Conservation (phyloP, 768 basidiomycete species). For the Russula emetica region DNA sequence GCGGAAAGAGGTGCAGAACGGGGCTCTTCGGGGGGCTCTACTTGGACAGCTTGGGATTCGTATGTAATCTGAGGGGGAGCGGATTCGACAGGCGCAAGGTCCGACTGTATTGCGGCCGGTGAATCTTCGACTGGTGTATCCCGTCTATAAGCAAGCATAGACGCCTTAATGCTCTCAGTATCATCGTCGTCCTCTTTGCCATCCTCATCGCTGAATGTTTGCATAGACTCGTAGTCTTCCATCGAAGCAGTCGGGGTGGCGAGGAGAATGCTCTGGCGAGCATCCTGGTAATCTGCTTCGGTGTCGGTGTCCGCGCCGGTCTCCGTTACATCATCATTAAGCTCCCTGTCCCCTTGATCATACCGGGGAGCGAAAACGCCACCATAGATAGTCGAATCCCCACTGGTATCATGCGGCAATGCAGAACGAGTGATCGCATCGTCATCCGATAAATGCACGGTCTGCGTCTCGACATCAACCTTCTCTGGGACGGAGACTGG, state of each 20-base stretch:
- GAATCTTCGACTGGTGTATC: slow-evolving; percentile 20
- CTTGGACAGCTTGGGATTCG: slow-evolving; percentile 45
- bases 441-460: slow-evolving; percentile 12
- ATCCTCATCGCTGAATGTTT: slow-evolving; percentile 52
- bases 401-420: slow-evolving; percentile 32
- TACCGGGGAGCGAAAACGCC: slow-evolving; percentile 22
- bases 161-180: slow-evolving; percentile 70
- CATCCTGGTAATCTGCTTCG: slow-evolving; percentile 71
- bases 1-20: background rate
- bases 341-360: slow-evolving; percentile 39
- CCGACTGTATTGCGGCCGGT: slow-evolving; percentile 16
- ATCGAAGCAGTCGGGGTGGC: slow-evolving; percentile 61
- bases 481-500: slow-evolving; percentile 22
- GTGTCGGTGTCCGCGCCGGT: slow-evolving; percentile 66
- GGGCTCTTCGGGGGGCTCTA: slow-evolving; percentile 32
- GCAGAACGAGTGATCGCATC: slow-evolving; percentile 23
- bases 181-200: slow-evolving; percentile 54
- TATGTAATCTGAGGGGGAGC: slow-evolving; percentile 42
- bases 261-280: slow-evolving; percentile 57
- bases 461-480: slow-evolving; percentile 29
- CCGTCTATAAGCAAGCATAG: slow-evolving; percentile 38
- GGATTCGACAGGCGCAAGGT: slow-evolving; percentile 24
- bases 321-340: slow-evolving; percentile 47
- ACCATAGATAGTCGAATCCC: slow-evolving; percentile 34
- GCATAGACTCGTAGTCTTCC: slow-evolving; percentile 29